Conservation (phyloP, 192 early-diverging fungal genomes). For the Coemansia sp. region DNA sequence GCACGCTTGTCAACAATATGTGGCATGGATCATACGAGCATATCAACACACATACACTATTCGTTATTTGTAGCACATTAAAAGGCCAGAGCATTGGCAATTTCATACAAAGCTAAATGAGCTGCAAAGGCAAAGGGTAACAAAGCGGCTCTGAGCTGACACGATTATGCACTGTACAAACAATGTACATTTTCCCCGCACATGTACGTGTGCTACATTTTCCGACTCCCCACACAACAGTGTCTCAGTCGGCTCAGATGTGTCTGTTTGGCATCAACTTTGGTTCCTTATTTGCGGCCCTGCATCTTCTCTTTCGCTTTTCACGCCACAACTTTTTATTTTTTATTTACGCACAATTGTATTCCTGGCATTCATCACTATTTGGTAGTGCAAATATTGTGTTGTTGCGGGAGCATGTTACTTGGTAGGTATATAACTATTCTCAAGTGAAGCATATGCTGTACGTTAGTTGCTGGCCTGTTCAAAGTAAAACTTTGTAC, state of each 20-base stretch:
- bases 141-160: too few species aligned
- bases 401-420: not conserved
- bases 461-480: too few species aligned
- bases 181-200: not conserved
- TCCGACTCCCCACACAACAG: not conserved
- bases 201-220: not conserved
- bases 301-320: not conserved
- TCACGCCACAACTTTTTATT: not conserved
- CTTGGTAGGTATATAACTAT: not conserved
- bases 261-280: not conserved
- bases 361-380: not conserved
- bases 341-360: not conserved
- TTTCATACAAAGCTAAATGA: too few species aligned
- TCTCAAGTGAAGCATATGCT: too few species aligned
- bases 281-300: not conserved
- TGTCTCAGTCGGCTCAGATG: not conserved
- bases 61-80: too few species aligned
- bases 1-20: too few species aligned
- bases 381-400: not conserved
- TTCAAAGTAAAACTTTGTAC: too few species aligned
- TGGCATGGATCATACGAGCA: too few species aligned
- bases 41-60: too few species aligned
- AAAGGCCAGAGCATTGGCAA: too few species aligned
- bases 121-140: too few species aligned
- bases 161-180: not conserved